Evolutionary conservation across 2,329 filamentous ascomycete genomes (phyloP).

Genomic region (Fusarium pininemorale): DNA sequence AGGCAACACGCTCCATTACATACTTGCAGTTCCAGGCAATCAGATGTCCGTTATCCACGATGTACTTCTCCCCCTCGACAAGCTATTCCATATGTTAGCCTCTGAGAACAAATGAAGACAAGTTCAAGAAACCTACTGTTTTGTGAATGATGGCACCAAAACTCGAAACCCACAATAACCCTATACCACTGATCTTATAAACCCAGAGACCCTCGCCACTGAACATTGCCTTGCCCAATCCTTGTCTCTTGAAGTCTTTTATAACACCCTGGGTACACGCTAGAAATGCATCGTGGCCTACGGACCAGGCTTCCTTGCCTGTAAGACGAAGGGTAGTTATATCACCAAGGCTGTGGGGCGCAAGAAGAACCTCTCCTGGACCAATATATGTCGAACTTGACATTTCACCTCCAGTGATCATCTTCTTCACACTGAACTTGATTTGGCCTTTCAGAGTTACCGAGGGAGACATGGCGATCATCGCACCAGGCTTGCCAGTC

Average conservation of each 20-base stretch:
- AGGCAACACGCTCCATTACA: constrained; percentile 86
- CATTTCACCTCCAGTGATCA: constrained; percentile 85
- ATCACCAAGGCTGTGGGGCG: constrained; percentile 82
- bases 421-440: constrained; percentile 91
- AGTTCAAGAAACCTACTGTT: constrained; percentile 69
- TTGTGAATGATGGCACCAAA: constrained; percentile 96
- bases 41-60: constrained; percentile 91
- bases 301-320: constrained; percentile 80
- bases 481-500: constrained; percentile 80
- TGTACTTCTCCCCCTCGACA: constrained; percentile 81
- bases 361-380: constrained; percentile 88
- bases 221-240: constrained; percentile 90
- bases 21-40: constrained; percentile 99
- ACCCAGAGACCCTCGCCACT: constrained; percentile 92
- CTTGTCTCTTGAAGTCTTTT: constrained; percentile 89
- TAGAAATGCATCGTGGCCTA: constrained; percentile 87
- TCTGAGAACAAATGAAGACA: too few species aligned
- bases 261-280: constrained; percentile 85
- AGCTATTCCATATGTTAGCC: constrained; percentile 51
- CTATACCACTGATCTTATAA: constrained; percentile 83
- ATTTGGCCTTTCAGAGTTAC: constrained; percentile 83
- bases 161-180: constrained; percentile 88
- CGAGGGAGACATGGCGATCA: constrained; percentile 95
- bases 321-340: constrained; percentile 80
- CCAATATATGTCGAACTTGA: constrained; percentile 83